Evolutionary conservation across 1,284 basidiomycete species (phyloP), one percentile per base, ranked within the genome.

Genomic region (Omphalotus olearius): DNA sequence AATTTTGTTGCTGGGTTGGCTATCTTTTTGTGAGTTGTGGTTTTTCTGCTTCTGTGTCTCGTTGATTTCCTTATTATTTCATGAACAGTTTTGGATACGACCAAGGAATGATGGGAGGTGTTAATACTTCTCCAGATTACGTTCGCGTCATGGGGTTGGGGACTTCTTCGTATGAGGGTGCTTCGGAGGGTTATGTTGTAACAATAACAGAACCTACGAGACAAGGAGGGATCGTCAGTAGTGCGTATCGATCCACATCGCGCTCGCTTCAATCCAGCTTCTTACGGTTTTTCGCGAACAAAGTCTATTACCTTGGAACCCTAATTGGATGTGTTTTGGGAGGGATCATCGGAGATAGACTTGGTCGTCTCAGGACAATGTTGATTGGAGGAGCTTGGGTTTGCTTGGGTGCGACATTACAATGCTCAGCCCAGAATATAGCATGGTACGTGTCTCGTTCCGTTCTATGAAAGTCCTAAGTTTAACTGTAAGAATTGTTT

Each of bases 21-120:
- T 11, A 74, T 76, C 40, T 75, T 76, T 63, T 76, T 76, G 74
- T 75, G 51, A 54, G 72, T 67, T 10, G 13, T 18, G 28, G 17
- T 28, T 26, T 43, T 30, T 47, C 5, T 36, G 11, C 6, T 14
- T 20, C 1, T 38, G 16, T 20, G 10, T 40, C 6, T 42, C 11
- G n/a, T 39, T 45, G 10, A 23, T 14, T 10, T 28, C n/a, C n/a
- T 51, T 3, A 26, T 26, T 3, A 13, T 35, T 23, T 23, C 3
- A 26, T 20, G 13, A 23, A 26, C 48, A 76, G 74, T 58, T 77
- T 77, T 59, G 77, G 77, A 23, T 79, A 78, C 70, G 76, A 78
- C 60, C 76, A 79, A 64, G 76, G 77, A 45, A 75, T 78, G 70
- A 79, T 80, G 76, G 75, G 75, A 30, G 75, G 75, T 40, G 75